phyloP scores from a whole-genome alignment of 768 basidiomycete species.

The Cytidiella melzeri region DNA sequence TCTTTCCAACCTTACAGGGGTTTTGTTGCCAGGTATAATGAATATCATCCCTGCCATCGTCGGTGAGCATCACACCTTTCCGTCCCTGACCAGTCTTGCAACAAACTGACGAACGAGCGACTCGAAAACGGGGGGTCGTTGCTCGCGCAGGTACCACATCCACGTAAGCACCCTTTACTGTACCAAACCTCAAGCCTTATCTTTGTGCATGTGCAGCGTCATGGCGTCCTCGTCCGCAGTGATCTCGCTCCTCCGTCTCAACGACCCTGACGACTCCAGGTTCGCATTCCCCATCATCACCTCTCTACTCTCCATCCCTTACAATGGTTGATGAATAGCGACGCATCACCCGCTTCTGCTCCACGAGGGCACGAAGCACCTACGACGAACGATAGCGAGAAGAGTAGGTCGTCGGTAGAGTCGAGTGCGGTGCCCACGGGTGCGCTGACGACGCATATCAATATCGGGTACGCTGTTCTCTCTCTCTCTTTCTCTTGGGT shows the following conservation, averaged over 20 bases:
- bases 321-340: too few relatives aligned
- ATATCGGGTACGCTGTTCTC: too few relatives aligned
- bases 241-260: not conserved
- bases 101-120: not conserved
- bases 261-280: not conserved
- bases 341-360: not conserved
- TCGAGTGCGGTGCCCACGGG: too few relatives aligned
- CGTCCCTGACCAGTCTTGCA: not conserved
- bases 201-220: not conserved
- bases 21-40: not conserved
- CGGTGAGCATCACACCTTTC: not conserved
- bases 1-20: not conserved
- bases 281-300: not conserved
- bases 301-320: too few relatives aligned
- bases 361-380: not conserved
- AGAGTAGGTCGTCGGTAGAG: not conserved
- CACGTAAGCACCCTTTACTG: not conserved
- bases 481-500: too few relatives aligned
- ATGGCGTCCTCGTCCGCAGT: not conserved
- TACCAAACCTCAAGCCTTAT: not conserved
- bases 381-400: not conserved
- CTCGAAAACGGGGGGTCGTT: too few relatives aligned
- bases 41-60: constrained; percentile 1
- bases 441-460: not conserved
- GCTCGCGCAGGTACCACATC: not conserved